Conservation (phyloP, 2,329 filamentous ascomycete species). For the Fusarium agapanthi region DNA sequence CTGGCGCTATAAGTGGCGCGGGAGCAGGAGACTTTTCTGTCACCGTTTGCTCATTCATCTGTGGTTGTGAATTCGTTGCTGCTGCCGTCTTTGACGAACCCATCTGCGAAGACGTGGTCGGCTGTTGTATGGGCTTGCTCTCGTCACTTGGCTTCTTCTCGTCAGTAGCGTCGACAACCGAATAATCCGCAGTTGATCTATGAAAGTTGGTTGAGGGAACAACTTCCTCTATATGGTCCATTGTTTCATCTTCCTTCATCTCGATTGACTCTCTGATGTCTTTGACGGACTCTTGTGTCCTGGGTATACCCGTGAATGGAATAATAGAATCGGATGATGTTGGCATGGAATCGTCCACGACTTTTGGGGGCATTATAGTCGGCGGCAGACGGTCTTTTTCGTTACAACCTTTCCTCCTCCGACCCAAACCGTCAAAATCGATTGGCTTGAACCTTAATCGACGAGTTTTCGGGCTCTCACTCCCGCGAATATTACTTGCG, state of each 20-base stretch:
- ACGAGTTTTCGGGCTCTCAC: constrained; percentile 5
- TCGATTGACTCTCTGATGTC: constrained; percentile 37
- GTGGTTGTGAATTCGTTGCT: neutral
- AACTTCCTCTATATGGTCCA: constrained; percentile 7
- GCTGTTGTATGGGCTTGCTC: neutral
- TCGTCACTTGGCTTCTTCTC: neutral
- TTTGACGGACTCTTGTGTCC: constrained; percentile 28
- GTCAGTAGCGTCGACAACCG: neutral
- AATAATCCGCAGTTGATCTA: neutral
- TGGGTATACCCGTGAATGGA: constrained; percentile 38
- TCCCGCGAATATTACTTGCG: neutral
- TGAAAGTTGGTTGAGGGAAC: constrained; percentile 12
- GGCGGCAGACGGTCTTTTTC: constrained; percentile 36
- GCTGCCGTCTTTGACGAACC: neutral
- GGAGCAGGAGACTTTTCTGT: neutral
- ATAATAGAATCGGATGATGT: constrained; percentile 45
- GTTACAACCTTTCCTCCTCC: constrained; percentile 15
- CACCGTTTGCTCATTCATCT: neutral
- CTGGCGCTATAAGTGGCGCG: constrained; percentile 11
- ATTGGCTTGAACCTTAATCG: constrained; percentile 41
- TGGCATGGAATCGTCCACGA: constrained; percentile 39
- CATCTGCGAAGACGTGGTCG: neutral
- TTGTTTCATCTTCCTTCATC: constrained; percentile 14
- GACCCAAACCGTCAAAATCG: constrained; percentile 25
- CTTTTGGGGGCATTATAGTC: constrained; percentile 32